Percentiles rank a stretch among this genome's conserved stretches.
Evolutionary conservation across 192 early-diverging fungal species (phyloP).

Genomic region (Coemansia erecta): DNA sequence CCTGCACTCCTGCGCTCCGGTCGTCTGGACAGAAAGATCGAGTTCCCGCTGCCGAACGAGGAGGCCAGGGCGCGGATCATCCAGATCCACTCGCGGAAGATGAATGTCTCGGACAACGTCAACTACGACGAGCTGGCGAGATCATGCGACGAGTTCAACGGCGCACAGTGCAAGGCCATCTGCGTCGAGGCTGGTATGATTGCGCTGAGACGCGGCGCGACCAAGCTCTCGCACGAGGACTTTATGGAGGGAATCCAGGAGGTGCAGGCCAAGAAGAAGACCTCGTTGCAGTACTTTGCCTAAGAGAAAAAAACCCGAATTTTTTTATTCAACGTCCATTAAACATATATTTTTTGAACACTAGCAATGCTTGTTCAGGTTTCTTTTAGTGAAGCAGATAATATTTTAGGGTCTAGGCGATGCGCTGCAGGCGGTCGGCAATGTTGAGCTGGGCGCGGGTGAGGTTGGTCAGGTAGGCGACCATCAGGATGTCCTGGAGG

Average conservation of each 20-base stretch:
- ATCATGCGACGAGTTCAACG: slow-evolving; percentile 98
- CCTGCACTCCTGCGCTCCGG: slow-evolving; percentile 86
- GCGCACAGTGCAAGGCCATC: slow-evolving; percentile 98
- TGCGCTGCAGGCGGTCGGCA: slow-evolving; percentile 82
- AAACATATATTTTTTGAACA: neutral
- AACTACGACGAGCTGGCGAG: slow-evolving; percentile 96
- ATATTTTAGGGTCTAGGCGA: slow-evolving; percentile 53
- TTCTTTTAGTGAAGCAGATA: neutral
- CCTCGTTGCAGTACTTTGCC: slow-evolving; percentile 87
- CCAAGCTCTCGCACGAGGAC: slow-evolving; percentile 91
- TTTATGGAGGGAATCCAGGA: slow-evolving; percentile 98
- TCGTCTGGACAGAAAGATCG: slow-evolving; percentile 89
- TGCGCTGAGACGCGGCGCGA: slow-evolving; percentile 85
- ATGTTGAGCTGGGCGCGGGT: slow-evolving; percentile 93
- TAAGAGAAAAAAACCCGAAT: slow-evolving; percentile 24
- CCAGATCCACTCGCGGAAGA: slow-evolving; percentile 97
- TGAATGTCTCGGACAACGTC: slow-evolving; percentile 91
- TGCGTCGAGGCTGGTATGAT: slow-evolving; percentile 99
- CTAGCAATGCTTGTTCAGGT: neutral
- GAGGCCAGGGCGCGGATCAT: slow-evolving; percentile 92
- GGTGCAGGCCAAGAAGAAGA: slow-evolving; percentile 99
- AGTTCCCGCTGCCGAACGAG: slow-evolving; percentile 90
- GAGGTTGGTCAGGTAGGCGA: slow-evolving; percentile 92
- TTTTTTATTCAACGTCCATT: neutral
- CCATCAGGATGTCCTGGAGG: slow-evolving; percentile 93